phyloP scores from a whole-genome alignment of 495 filamentous ascomycete species.

The Aspergillus nanangensis region DNA sequence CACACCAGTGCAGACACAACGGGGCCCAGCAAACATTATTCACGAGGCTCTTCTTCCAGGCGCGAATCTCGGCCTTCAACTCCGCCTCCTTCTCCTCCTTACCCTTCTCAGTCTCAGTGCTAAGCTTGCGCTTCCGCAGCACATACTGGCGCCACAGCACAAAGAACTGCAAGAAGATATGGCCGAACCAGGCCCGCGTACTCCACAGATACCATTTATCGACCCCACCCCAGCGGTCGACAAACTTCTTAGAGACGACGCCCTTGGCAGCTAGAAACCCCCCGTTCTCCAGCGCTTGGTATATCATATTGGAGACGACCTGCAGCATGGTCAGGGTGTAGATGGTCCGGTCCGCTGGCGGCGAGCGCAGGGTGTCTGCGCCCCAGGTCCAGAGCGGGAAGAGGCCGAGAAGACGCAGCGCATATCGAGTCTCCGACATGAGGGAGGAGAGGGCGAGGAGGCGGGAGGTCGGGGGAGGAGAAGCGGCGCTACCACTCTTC shows the following conservation, averaged over 20 bases:
- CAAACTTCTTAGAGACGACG: conserved; percentile 30
- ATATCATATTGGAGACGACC: conserved; percentile 58
- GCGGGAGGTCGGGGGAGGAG: conserved; percentile 15
- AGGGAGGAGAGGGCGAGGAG: conserved; percentile 45
- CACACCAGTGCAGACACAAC: conserved; percentile 75
- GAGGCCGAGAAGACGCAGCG: conserved; percentile 74
- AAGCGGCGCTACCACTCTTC: conserved; percentile 1
- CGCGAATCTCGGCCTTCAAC: conserved; percentile 36
- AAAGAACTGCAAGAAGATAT: conserved; percentile 71
- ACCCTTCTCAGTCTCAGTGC: conserved; percentile 16
- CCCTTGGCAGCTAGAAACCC: conserved; percentile 71
- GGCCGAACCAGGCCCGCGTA: conserved; percentile 71
- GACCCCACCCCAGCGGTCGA: conserved; percentile 55
- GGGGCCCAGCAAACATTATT: conserved; percentile 56
- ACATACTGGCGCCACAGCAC: conserved; percentile 51
- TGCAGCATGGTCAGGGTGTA: conserved; percentile 60
- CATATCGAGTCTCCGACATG: conserved; percentile 68
- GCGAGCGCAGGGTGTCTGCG: conserved; percentile 44
- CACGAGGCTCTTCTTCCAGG: conserved; percentile 41
- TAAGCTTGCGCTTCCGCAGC: conserved; percentile 25
- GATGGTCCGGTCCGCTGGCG: conserved; percentile 42
- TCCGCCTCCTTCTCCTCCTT: conserved; percentile 32
- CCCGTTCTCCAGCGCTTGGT: conserved; percentile 80
- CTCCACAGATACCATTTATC: conserved; percentile 66
- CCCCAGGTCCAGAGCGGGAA: conserved; percentile 75